Conservation (phyloP, 225 moss, liverwort and hornwort genomes). For the Rhytidiadelphus loreus region DNA sequence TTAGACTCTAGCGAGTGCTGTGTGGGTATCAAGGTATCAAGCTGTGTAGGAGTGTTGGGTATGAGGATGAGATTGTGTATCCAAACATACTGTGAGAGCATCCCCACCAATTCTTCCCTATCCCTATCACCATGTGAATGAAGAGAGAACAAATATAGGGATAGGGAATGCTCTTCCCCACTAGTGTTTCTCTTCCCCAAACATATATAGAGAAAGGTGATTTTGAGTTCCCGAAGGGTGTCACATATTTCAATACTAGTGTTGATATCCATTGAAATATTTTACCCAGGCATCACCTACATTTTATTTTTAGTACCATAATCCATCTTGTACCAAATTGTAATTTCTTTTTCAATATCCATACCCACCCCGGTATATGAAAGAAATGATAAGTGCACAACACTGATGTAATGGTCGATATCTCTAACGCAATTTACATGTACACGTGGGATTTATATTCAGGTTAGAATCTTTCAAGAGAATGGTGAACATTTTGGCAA, state of each 20-base stretch:
- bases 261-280: not conserved
- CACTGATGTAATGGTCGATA: not conserved
- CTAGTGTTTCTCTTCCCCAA: no score
- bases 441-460: not conserved
- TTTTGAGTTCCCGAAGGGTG: no score
- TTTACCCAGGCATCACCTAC: not conserved
- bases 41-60: not conserved
- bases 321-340: not conserved
- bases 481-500: slow-evolving; percentile 34
- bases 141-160: no score
- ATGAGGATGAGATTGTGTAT: not conserved
- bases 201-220: no score
- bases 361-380: not conserved
- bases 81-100: not conserved
- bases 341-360: not conserved
- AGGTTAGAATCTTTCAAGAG: slow-evolving; percentile 51
- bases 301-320: not conserved
- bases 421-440: not conserved
- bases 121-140: no score
- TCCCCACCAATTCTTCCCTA: no score
- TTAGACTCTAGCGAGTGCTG: not conserved
- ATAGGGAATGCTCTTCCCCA: no score
- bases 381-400: not conserved
- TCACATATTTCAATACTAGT: not conserved
- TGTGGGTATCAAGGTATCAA: not conserved